Conservation (phyloP, 1,284 basidiomycete genomes). For the Moniliophthora roreri region DNA sequence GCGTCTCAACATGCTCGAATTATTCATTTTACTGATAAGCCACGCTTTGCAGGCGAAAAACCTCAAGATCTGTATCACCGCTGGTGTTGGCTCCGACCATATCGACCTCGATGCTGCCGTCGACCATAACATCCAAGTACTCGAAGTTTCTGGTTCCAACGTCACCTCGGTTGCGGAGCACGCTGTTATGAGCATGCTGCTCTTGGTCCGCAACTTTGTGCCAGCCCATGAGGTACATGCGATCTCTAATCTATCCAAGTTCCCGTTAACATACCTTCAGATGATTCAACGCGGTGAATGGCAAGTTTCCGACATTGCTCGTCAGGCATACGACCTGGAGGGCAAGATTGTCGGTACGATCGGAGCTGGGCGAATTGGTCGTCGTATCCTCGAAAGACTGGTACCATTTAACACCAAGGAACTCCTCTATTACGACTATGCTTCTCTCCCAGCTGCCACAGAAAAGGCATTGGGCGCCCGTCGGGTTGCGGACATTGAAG, state of each 20-base stretch:
- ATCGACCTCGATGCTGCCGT: constrained; percentile 89
- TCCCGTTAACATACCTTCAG: constrained; percentile 29
- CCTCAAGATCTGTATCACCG: constrained; percentile 52
- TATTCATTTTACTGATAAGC: background rate
- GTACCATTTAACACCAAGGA: constrained; percentile 89
- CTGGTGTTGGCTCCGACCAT: constrained; percentile 93
- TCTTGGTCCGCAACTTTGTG: constrained; percentile 19
- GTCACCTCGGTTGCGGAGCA: too few species aligned
- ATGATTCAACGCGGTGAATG: constrained; percentile 85
- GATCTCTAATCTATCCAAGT: background rate
- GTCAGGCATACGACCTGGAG: constrained; percentile 86
- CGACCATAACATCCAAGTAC: constrained; percentile 16
- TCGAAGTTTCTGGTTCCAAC: too few species aligned
- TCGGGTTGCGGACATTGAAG: too few species aligned
- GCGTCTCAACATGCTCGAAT: too few species aligned
- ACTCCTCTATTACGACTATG: constrained; percentile 58
- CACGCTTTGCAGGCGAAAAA: constrained; percentile 57
- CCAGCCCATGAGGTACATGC: constrained; percentile 71
- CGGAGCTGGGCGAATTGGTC: constrained; percentile 86
- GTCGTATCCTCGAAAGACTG: constrained; percentile 87
- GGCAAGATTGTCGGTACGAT: constrained; percentile 89
- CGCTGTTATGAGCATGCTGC: too few species aligned
- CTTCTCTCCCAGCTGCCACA: too few species aligned
- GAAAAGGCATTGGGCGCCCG: too few species aligned
- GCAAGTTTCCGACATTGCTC: constrained; percentile 80